Base-by-base conservation (phyloP, 2,329 filamentous ascomycete species). In the Talaromyces sp. region DNA sequence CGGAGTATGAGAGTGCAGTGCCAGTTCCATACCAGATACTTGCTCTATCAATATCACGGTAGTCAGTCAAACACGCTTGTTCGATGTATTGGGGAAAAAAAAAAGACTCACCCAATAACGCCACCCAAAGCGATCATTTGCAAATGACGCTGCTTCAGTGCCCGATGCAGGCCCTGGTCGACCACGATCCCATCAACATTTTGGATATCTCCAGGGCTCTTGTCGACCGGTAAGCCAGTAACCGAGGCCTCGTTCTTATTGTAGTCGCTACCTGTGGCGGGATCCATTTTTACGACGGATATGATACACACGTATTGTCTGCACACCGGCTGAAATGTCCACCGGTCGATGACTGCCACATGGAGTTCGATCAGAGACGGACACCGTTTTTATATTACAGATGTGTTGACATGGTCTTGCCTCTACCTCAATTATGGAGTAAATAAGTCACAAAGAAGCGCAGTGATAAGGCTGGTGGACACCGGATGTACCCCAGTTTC, bases 11-110 rank as follows among this genome's bases (percentile, higher is more conserved):
- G 9, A 63, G 16, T 3, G 61, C 61, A 9, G 46, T 63, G 9
- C 61, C 61, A 37, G 61, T 63, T 14, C 61, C 61, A 28, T 63
- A 63, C 61, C 61, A 63, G 5, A 63, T 58, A 33, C 61, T 63
- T 63, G 61, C 61, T 44, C 61, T 61, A 21, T 35, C 23, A 35
- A 31, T 16, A 42, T 60, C 8, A 37, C 3, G 7, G 12, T 21
- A 9, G 35, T 57, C 33, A 57, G 33, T 31, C 14, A 23, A 23
- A 39, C 16, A 28, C 35, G 21, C 31, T 11, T 8, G 37, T 23
- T 54, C 11, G 7, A 39, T 12, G 12, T 25, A 14, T 12, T 42
- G 21, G n/a, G n/a, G n/a, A n/a, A n/a, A n/a, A n/a, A 21, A 54
- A 5, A 5, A 1, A 11, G 14, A 33, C 48, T 31, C 54, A 61